Evolutionary conservation across 2,329 filamentous ascomycete species (phyloP).

Genomic region (Elsinoe batatas): DNA sequence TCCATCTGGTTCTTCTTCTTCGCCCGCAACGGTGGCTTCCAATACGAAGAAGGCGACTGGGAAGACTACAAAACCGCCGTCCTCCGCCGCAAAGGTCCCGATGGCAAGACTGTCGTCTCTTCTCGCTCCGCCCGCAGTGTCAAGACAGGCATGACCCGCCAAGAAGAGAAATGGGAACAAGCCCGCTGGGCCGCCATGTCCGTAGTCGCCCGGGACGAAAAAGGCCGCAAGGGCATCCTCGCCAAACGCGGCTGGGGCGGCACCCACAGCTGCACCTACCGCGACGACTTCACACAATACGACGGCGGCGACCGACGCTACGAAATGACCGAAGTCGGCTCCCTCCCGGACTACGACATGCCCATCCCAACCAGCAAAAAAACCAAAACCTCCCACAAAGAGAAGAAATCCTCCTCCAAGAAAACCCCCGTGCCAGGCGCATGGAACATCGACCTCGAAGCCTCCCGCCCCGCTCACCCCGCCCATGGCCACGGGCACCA

Average conservation of each 20-base stretch:
- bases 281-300: slow-evolving; percentile 33
- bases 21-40: slow-evolving; percentile 91
- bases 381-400: neutral
- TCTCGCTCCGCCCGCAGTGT: slow-evolving; percentile 75
- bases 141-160: slow-evolving; percentile 49
- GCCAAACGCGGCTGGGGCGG: slow-evolving; percentile 32
- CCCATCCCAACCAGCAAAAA: neutral
- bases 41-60: slow-evolving; percentile 80
- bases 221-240: slow-evolving; percentile 30
- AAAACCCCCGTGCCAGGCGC: neutral
- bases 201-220: slow-evolving; percentile 38
- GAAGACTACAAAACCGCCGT: slow-evolving; percentile 98
- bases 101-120: slow-evolving; percentile 61
- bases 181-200: slow-evolving; percentile 26
- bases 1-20: slow-evolving; percentile 98
- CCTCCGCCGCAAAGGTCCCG: slow-evolving; percentile 74
- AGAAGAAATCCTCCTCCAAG: neutral
- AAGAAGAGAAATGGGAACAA: slow-evolving; percentile 16
- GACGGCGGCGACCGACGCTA: slow-evolving; percentile 19
- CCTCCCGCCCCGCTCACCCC: neutral
- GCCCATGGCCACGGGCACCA: slow-evolving; percentile 19
- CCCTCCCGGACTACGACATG: slow-evolving; percentile 9
- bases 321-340: slow-evolving; percentile 24
- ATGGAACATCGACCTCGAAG: slow-evolving; percentile 9
- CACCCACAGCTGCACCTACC: slow-evolving; percentile 34